Evolutionary conservation across 164 flowering plant genomes (phyloP), one percentile per base, ranked within the genome.

Genomic region (Umbilicus rupestris): DNA sequence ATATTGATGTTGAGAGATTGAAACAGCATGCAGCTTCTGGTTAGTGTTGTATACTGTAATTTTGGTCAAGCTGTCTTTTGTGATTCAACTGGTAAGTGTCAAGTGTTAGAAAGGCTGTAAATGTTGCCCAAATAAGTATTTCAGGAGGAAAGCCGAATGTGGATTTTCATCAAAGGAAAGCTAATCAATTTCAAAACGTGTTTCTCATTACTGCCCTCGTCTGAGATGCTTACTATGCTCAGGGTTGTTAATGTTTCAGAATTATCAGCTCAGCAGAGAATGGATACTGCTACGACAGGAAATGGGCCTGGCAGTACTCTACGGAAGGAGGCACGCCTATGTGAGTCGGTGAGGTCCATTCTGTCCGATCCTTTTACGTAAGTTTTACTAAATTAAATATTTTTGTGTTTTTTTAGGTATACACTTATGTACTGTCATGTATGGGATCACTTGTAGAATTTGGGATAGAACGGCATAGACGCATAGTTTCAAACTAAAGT

Each of bases 341-440:
- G 86, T 47, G 92, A 87, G 55, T 83, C 96, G 26, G 68, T 89
- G 59, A 83, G 87, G 74, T 66, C 76, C 2, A 89, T 87, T 77
- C 83, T 92, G 4, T 89, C 96, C 0, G 96, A 92, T 64, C 96
- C 98, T 33, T 31, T 92, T 0, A 92, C 92, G 95, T 87, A 77
- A 81, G 94, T 78, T 37, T 62, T 26, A n/a, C 12, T 19, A 1
- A 57, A 41, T 30, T 42, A 5, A 41, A 33, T 30, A 14, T 70
- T 44, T 41, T 35, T 16, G 10, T 6, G 20, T 63, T 55, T 19
- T 20, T 5, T 19, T 20, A 8, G 33, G 17, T 55, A 15, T 52
- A 16, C 28, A 44, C 14, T 26, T 31, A n/a, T n/a, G n/a, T n/a
- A 42, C 22, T 9, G 7, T 58, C 31, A 22, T n/a, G 22, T 50